These are phyloP conservation scores for Fusarium luffae DNA, from an alignment of 2,329 filamentous ascomycete genomes.

Conservation along the genomic window DNA sequence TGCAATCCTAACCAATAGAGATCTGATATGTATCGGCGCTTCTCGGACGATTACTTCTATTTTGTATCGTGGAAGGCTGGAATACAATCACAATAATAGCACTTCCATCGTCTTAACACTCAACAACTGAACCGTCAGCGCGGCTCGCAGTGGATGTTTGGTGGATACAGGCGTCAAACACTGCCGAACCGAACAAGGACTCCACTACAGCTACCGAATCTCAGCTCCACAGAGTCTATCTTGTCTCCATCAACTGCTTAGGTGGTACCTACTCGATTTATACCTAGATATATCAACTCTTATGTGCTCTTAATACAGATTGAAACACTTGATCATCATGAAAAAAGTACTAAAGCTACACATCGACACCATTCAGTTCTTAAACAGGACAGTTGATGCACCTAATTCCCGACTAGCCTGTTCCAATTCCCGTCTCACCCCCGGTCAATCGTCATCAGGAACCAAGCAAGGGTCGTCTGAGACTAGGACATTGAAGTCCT, in stretches of 20 bases:
- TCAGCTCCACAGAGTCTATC: neutral
- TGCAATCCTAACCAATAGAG: neutral
- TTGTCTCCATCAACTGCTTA: neutral
- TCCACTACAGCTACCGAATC: neutral
- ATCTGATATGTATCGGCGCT: neutral
- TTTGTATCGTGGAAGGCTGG: too few species aligned
- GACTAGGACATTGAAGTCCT: conserved; percentile 41
- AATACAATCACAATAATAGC: neutral
- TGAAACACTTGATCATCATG: neutral
- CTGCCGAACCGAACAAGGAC: conserved; percentile 16
- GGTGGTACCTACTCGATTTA: too few species aligned
- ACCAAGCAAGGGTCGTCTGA: conserved; percentile 30
- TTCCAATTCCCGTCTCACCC: conserved; percentile 11
- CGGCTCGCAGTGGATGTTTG: conserved; percentile 38
- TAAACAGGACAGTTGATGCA: neutral
- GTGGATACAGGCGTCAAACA: conserved; percentile 31
- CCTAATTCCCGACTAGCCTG: neutral
- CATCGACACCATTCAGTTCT: neutral
- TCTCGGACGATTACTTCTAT: neutral
- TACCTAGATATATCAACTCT: too few species aligned
- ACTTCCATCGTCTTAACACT: neutral
- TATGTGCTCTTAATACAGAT: neutral
- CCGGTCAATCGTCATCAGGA: conserved; percentile 23
- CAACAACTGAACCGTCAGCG: conserved; percentile 17
- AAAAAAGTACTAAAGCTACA: neutral